Conservation (phyloP, 2,329 filamentous ascomycete genomes). For the Aureobasidium sp. region DNA sequence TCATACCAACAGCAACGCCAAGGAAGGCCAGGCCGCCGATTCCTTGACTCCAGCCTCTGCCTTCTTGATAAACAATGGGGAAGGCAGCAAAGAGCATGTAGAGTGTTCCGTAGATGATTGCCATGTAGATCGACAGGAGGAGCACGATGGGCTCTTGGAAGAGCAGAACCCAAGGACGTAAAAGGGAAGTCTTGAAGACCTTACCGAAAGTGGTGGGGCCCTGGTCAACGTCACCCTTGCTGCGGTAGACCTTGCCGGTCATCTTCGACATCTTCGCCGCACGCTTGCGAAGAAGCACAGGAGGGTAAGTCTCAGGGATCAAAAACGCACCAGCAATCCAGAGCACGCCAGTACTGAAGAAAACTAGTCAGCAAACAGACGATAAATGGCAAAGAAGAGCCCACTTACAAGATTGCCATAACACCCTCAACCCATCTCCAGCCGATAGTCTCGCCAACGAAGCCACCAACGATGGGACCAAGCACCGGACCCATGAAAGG, state of each 20-base stretch:
- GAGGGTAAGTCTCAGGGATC: constrained; percentile 55
- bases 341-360: constrained; percentile 44
- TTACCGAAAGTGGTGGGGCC: constrained; percentile 29
- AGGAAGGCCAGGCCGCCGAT: constrained; percentile 60
- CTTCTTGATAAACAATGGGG: constrained; percentile 55
- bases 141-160: constrained; percentile 64
- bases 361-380: neutral
- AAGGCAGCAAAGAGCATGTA: constrained; percentile 45
- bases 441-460: constrained; percentile 54
- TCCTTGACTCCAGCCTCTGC: constrained; percentile 53
- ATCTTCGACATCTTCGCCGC: constrained; percentile 44
- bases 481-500: constrained; percentile 60
- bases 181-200: constrained; percentile 51
- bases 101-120: constrained; percentile 47
- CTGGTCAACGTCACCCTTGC: constrained; percentile 35
- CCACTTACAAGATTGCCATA: constrained; percentile 47
- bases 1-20: constrained; percentile 61
- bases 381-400: too few relatives aligned
- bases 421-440: constrained; percentile 65
- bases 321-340: constrained; percentile 48
- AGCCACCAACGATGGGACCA: constrained; percentile 68
- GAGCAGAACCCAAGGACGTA: constrained; percentile 61
- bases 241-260: constrained; percentile 51
- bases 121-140: constrained; percentile 58
- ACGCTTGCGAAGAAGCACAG: constrained; percentile 48